Conservation (phyloP, 805 yeast species). For the Pichia occidentalis region DNA sequence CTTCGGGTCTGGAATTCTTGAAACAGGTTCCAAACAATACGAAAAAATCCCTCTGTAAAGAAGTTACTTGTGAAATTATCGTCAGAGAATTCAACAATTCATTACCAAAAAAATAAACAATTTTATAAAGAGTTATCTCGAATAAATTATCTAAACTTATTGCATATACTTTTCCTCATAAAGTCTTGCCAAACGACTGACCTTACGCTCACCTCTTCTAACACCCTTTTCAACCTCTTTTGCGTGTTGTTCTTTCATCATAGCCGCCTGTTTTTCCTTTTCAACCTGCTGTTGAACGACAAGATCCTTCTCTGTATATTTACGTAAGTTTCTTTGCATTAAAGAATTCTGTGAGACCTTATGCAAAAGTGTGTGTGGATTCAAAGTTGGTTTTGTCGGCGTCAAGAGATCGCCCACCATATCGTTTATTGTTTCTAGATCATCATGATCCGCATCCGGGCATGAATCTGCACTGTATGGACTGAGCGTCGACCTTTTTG, state of each 20-base stretch:
- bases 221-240: slow-evolving; percentile 29
- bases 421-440: slow-evolving; percentile 1
- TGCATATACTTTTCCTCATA: slow-evolving; percentile 40
- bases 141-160: too few relatives aligned
- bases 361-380: too few relatives aligned
- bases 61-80: slow-evolving; percentile 69
- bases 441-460: neutral
- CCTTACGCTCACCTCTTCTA: slow-evolving; percentile 38
- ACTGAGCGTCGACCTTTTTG: too few relatives aligned
- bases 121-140: slow-evolving; percentile 1
- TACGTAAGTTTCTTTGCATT: slow-evolving; percentile 25
- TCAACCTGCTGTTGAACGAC: slow-evolving; percentile 19
- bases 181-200: slow-evolving; percentile 42
- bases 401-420: slow-evolving; percentile 7
- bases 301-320: slow-evolving; percentile 29
- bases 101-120: slow-evolving; percentile 20
- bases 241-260: slow-evolving; percentile 14
- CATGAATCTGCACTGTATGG: too few relatives aligned
- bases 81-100: slow-evolving; percentile 72
- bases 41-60: slow-evolving; percentile 66
- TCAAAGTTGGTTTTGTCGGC: slow-evolving; percentile 12
- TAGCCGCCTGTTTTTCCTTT: slow-evolving; percentile 12
- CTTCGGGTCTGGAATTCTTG: slow-evolving; percentile 78
- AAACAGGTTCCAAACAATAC: slow-evolving; percentile 54
- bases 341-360: too few relatives aligned